phyloP scores from a whole-genome alignment of 768 basidiomycete genomes.

The Leucocoprinus sp. region DNA sequence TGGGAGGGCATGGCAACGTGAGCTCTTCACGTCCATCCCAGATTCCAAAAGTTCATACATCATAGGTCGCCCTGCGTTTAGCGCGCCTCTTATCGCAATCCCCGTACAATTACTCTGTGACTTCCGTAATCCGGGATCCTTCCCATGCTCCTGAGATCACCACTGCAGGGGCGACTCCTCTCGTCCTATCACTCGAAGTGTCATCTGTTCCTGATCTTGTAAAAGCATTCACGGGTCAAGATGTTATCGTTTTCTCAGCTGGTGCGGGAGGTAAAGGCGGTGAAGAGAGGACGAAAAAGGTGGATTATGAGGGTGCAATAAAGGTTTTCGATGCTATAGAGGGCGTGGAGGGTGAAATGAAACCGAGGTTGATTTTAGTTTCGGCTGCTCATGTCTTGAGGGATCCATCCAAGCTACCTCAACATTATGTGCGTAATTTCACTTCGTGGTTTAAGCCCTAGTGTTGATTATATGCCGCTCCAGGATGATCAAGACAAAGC shows the following conservation, averaged over 20 bases:
- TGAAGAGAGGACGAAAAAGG: constrained; percentile 43
- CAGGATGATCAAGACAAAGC: constrained; percentile 41
- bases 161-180: constrained; percentile 31
- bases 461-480: too few relatives aligned
- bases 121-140: not conserved
- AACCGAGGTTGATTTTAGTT: constrained; percentile 49
- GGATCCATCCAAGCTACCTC: constrained; percentile 38
- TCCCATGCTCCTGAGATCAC: constrained; percentile 1
- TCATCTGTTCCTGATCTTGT: constrained; percentile 37
- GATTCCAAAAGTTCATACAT: not conserved
- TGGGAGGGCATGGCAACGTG: constrained; percentile 41
- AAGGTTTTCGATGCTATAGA: constrained; percentile 69
- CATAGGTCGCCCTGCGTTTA: not conserved
- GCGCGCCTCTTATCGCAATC: not conserved
- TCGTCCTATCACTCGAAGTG: constrained; percentile 51
- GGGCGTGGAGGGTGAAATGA: constrained; percentile 27
- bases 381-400: constrained; percentile 53
- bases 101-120: not conserved
- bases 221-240: constrained; percentile 32
- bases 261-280: constrained; percentile 54
- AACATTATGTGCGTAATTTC: constrained; percentile 37
- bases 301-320: constrained; percentile 56
- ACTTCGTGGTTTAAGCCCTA: not conserved
- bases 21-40: not conserved
- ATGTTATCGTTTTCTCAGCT: constrained; percentile 39